Base-by-base conservation (phyloP, 495 filamentous ascomycete species). In the Neurospora hispaniola region DNA sequence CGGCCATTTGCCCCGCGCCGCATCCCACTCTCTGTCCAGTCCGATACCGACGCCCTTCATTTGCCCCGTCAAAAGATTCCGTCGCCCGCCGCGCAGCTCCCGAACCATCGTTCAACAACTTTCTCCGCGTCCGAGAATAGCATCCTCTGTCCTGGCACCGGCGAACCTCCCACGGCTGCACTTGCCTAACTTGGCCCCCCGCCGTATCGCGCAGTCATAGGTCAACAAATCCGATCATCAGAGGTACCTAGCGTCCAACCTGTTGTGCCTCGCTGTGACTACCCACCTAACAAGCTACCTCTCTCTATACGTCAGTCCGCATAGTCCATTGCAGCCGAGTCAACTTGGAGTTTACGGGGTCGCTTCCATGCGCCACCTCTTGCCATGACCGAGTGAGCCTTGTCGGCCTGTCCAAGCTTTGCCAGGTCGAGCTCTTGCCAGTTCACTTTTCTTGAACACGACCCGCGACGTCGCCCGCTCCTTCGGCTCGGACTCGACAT, bases 381-480 rank as follows among this genome's bases (percentile, higher is more conserved):
- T 73, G 75, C 75, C 68, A 76, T 76, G 75, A 73, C 43, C 66
- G 23, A 76, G 38, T 75, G 74, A 77, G 20, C 43, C 14, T 71
- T 31, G 39, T 72, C 59, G 72, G 72, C 73, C 75, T 70, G 74
- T 68, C 70, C 18, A 62, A 73, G 70, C 74, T 70, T 71, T 41
- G 20, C 43, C 71, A 77, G 75, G 75, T 66, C 72, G 70, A 73
- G 54, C 69, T 66, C 54, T 66, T 66, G 54, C 54, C 9, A 66
- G 54, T 66, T 35, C 54, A 66, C 54, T 66, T 18, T 27, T 14
- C 54, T 35, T 66, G 8, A 35, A 66, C 16, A 27, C 54, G 31
- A 66, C 23, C 42, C 27, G 44, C 70, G 18, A 10, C 42, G 20
- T 70, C 42, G 20, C 70, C 66, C 31, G 41, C 72, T 66, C n/a